Evolutionary conservation across 2,329 filamentous ascomycete genomes (phyloP), one percentile per base, ranked within the genome.

Genomic region (Fonsecaea pedrosoi): DNA sequence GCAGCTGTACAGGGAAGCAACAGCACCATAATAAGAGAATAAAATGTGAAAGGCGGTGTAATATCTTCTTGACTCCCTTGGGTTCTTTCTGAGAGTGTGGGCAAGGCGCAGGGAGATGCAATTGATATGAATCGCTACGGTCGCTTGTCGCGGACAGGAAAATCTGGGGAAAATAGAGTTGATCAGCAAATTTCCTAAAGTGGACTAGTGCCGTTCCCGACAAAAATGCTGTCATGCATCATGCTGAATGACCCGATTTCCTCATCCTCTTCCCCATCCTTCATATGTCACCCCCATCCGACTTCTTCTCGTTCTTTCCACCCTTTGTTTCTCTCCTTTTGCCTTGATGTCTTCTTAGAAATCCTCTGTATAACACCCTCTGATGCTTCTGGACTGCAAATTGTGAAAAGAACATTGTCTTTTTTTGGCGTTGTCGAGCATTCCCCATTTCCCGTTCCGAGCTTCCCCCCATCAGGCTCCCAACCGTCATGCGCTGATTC

Each of bases 401-500:
- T 25, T 54, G 42, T 30, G 18, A 62, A 34, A 53, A 35, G n/a
- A 45, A 45, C 40, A 37, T 66, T 62, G 32, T 10, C 58, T 48
- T 38, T 25, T 21, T 30, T 13, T 42, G 54, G 40, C 53, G 53
- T 66, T 50, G 21, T 35, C 30, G 40, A 50, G 34, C 45, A 25
- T 37, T 50, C 25, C 38, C 40, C 37, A 7, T 21, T 45, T n/a
- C 53, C 32, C 2, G 25, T 18, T 30, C 34, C 25, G 32, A 42
- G 30, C 48, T 65, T 53, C 48, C 35, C 53, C 53, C 59, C 32
- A 55, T 67, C 54, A 67, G 65, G 65, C 65, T 54, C 35, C 65
- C 59, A 48, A 21, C 54, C 13, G 48, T 53, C 30, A 67, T 67
- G 65, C 53, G 21, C 35, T 61, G 42, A 59, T 60, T 54, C 57